A percentile compares a stretch with the other conserved stretches of the same genome.
These are phyloP conservation scores for Yarrowia galli DNA, from an alignment of 1,139 yeast species.

Conservation along the genomic window DNA sequence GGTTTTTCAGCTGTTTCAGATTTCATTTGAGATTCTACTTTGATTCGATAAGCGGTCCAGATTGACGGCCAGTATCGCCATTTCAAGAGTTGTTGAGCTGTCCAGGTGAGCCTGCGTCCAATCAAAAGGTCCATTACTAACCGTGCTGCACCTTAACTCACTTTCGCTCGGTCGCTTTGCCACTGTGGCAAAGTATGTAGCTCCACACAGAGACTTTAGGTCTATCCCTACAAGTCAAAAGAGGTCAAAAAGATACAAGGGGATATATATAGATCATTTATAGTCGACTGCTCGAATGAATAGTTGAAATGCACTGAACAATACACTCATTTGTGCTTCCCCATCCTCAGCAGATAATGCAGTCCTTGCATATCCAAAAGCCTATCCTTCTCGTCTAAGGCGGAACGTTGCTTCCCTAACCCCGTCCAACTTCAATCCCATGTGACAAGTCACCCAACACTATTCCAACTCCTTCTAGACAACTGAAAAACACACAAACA, in stretches of 20 bases:
- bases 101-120: neutral
- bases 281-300: neutral
- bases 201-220: neutral
- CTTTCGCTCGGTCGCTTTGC: constrained; percentile 20
- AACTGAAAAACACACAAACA: neutral
- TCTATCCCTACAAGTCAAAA: neutral
- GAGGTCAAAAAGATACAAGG: neutral
- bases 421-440: constrained; percentile 7
- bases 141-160: constrained; percentile 19
- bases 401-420: constrained; percentile 37
- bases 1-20: constrained; percentile 12
- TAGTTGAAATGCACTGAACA: too few species aligned
- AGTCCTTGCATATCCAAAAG: constrained; percentile 23
- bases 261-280: too few species aligned
- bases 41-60: neutral
- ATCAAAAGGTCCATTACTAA: constrained; percentile 20
- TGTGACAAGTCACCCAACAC: constrained; percentile 36
- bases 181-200: constrained; percentile 20
- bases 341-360: constrained; percentile 17
- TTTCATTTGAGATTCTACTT: neutral
- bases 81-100: neutral
- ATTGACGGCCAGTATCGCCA: neutral
- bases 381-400: constrained; percentile 36
- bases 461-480: constrained; percentile 13
- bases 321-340: neutral